phyloP scores from a whole-genome alignment of 2,329 filamentous ascomycete genomes.

The Diaporthe amygdali region DNA sequence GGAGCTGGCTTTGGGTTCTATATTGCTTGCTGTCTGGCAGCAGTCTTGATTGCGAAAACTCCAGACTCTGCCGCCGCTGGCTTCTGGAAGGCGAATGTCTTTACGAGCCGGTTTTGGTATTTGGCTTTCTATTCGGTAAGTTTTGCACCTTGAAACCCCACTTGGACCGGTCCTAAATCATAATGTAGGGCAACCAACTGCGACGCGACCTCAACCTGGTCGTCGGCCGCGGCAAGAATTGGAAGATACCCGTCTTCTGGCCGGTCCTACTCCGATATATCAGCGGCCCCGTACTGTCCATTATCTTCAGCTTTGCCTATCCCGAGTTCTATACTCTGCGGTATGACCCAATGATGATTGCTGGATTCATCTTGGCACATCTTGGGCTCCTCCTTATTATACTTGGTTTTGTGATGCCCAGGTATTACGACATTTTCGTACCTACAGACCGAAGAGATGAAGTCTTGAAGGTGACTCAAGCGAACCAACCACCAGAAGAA shows the following conservation, averaged over 20 bases:
- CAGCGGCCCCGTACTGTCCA: slow-evolving; percentile 53
- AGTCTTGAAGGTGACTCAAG: not conserved
- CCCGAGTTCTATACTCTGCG: slow-evolving; percentile 52
- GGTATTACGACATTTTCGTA: slow-evolving; percentile 59
- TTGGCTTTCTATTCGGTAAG: slow-evolving; percentile 62
- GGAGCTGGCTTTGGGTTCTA: slow-evolving; percentile 60
- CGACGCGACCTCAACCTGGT: slow-evolving; percentile 59
- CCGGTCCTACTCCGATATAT: slow-evolving; percentile 55
- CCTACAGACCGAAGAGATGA: slow-evolving; percentile 51
- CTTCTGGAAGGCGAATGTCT: slow-evolving; percentile 45
- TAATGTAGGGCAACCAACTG: slow-evolving; percentile 57
- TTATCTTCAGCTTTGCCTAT: slow-evolving; percentile 58
- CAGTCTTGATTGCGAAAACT: slow-evolving; percentile 46
- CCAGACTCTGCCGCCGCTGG: slow-evolving; percentile 46
- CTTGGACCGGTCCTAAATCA: not conserved
- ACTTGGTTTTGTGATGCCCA: slow-evolving; percentile 54
- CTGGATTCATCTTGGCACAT: slow-evolving; percentile 54
- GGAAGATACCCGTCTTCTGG: slow-evolving; percentile 59
- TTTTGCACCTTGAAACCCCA: not conserved
- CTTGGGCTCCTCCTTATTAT: slow-evolving; percentile 51
- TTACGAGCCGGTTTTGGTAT: slow-evolving; percentile 54
- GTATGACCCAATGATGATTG: slow-evolving; percentile 55
- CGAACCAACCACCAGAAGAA: slow-evolving; percentile 4
- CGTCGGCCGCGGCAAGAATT: slow-evolving; percentile 59
- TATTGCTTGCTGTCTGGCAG: slow-evolving; percentile 43